phyloP scores from a whole-genome alignment of 768 basidiomycete genomes.

The Podaxis sp. region DNA sequence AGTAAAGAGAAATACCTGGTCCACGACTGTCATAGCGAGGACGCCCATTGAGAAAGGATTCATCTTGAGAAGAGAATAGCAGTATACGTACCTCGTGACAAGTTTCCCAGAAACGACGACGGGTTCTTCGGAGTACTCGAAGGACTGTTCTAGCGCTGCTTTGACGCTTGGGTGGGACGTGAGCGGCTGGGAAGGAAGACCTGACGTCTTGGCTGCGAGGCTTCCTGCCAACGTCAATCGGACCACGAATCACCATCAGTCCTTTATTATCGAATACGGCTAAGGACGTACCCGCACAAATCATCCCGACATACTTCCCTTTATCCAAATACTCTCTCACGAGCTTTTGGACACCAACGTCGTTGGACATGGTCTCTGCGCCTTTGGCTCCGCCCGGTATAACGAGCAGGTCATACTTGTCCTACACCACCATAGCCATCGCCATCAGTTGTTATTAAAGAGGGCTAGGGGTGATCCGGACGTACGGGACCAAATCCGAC shows the following conservation, averaged over 20 bases:
- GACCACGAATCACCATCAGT: neutral
- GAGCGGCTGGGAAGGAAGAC: constrained; percentile 59
- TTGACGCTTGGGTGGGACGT: constrained; percentile 82
- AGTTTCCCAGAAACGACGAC: constrained; percentile 74
- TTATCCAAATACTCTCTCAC: constrained; percentile 54
- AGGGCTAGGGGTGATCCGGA: neutral
- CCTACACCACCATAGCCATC: constrained; percentile 35
- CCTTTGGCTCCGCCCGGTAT: constrained; percentile 81
- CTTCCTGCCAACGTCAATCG: constrained; percentile 45
- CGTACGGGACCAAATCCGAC: constrained; percentile 46
- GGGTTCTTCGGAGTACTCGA: constrained; percentile 70
- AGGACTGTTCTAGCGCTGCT: constrained; percentile 53
- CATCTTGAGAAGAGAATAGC: constrained; percentile 59
- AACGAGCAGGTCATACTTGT: constrained; percentile 65
- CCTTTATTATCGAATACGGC: neutral
- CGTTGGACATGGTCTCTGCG: constrained; percentile 68
- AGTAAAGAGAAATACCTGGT: constrained; percentile 44
- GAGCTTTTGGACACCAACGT: constrained; percentile 57
- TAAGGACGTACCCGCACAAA: constrained; percentile 66
- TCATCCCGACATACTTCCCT: constrained; percentile 74
- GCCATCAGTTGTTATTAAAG: neutral
- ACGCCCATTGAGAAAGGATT: constrained; percentile 15
- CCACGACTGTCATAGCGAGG: constrained; percentile 52
- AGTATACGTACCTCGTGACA: constrained; percentile 64
- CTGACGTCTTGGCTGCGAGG: constrained; percentile 62